phyloP scores from a whole-genome alignment of 352 stramenopile genomes.

The Phytophthora hibernalis region DNA sequence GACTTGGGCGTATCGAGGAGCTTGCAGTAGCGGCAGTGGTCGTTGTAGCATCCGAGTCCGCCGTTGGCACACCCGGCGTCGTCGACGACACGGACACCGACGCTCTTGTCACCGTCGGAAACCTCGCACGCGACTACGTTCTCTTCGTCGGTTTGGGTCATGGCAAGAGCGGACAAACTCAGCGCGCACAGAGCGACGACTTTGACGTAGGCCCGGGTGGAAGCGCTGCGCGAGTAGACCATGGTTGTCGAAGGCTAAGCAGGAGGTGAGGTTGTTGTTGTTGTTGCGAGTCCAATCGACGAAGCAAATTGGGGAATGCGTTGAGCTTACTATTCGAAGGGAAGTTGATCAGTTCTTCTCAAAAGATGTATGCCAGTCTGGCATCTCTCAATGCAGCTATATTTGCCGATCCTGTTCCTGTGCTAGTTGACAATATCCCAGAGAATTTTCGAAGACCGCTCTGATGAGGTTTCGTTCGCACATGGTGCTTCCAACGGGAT shows the following conservation, averaged over 20 bases:
- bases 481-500: too few relatives aligned
- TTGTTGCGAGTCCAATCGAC: slow-evolving; percentile 4
- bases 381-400: too few relatives aligned
- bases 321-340: neutral
- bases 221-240: slow-evolving; percentile 32
- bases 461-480: too few relatives aligned
- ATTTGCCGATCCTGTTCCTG: too few relatives aligned
- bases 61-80: slow-evolving; percentile 35
- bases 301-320: slow-evolving; percentile 22
- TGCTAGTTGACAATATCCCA: too few relatives aligned
- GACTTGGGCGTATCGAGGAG: slow-evolving; percentile 43
- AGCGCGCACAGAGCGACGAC: slow-evolving; percentile 21
- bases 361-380: too few relatives aligned
- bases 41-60: slow-evolving; percentile 45
- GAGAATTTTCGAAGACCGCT: too few relatives aligned
- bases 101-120: slow-evolving; percentile 33
- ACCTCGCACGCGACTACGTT: slow-evolving; percentile 17
- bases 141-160: neutral
- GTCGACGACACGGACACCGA: slow-evolving; percentile 41
- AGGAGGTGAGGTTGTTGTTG: slow-evolving; percentile 5
- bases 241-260: slow-evolving; percentile 18
- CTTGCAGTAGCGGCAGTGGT: slow-evolving; percentile 51
- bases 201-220: slow-evolving; percentile 28
- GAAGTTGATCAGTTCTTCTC: neutral
- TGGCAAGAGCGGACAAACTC: slow-evolving; percentile 16